A percentile compares a stretch with the other conserved stretches of the same genome.
phyloP scores from a whole-genome alignment of 2,329 filamentous ascomycete species.

The Fusarium praegraminearum region DNA sequence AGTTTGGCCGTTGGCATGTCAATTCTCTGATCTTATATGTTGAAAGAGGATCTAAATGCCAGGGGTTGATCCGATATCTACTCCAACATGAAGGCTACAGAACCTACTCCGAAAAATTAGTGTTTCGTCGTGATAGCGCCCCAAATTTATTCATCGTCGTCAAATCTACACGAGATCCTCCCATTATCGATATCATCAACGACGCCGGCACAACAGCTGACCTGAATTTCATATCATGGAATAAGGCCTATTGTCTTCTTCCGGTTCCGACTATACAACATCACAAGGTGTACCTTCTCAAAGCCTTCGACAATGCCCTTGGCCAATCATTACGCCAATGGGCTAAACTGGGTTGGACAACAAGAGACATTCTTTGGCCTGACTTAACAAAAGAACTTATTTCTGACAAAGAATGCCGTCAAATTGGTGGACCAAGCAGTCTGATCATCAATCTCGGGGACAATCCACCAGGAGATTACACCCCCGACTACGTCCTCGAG shows the following conservation, averaged over 20 bases:
- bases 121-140: neutral
- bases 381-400: neutral
- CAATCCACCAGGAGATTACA: neutral
- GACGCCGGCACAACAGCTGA: neutral
- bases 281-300: conserved; percentile 6
- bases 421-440: neutral
- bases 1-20: neutral
- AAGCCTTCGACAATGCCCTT: neutral
- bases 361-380: conserved; percentile 5
- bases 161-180: neutral
- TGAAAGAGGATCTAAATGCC: neutral
- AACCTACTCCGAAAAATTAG: neutral
- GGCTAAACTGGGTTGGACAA: neutral
- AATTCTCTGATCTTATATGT: neutral
- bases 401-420: neutral
- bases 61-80: neutral
- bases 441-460: neutral
- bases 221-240: conserved; percentile 8
- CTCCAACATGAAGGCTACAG: neutral
- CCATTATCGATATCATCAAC: neutral
- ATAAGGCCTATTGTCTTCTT: conserved; percentile 7
- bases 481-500: neutral
- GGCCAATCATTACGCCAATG: neutral
- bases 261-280: neutral
- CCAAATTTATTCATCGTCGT: neutral